A percentile compares a stretch with the other conserved stretches of the same genome.
Evolutionary conservation across 1,284 basidiomycete genomes (phyloP).

Genomic region (Microbotryum scabiosae): DNA sequence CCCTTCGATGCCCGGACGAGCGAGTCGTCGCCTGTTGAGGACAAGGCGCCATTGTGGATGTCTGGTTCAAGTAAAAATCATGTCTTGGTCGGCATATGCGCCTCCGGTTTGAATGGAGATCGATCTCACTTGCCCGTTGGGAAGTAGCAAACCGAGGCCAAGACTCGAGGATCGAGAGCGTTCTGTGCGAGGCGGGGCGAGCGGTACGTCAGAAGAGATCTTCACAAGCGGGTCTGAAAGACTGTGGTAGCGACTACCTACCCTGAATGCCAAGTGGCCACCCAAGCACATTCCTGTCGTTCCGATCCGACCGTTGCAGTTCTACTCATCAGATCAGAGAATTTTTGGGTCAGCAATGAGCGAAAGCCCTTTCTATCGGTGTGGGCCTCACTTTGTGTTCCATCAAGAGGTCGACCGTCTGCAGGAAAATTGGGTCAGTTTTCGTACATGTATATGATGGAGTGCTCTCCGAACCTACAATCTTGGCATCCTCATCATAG

Average conservation of each 20-base stretch:
- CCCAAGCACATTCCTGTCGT: constrained; percentile 56
- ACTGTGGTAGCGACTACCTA: neutral
- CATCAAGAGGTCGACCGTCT: constrained; percentile 37
- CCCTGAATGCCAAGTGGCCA: constrained; percentile 54
- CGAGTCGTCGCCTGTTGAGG: constrained; percentile 59
- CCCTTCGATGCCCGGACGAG: constrained; percentile 71
- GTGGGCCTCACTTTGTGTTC: constrained; percentile 64
- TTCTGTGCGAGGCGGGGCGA: constrained; percentile 46
- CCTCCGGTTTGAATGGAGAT: too few relatives aligned
- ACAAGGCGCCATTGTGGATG: constrained; percentile 28
- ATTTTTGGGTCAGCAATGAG: constrained; percentile 46
- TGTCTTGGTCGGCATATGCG: neutral
- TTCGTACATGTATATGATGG: constrained; percentile 81
- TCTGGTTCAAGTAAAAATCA: constrained; percentile 4
- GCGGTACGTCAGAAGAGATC: neutral
- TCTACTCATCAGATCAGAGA: constrained; percentile 35
- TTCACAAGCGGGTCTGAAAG: too few relatives aligned
- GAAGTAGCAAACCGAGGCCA: constrained; percentile 82
- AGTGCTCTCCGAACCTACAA: constrained; percentile 75
- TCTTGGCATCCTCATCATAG: constrained; percentile 17
- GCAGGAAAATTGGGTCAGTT: constrained; percentile 71
- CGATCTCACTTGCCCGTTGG: constrained; percentile 54
- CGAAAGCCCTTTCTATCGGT: constrained; percentile 67
- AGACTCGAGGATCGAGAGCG: constrained; percentile 73
- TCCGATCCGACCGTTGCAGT: constrained; percentile 82